Base-by-base conservation (phyloP, 495 filamentous ascomycete genomes). In the Aspergillus campestris region DNA sequence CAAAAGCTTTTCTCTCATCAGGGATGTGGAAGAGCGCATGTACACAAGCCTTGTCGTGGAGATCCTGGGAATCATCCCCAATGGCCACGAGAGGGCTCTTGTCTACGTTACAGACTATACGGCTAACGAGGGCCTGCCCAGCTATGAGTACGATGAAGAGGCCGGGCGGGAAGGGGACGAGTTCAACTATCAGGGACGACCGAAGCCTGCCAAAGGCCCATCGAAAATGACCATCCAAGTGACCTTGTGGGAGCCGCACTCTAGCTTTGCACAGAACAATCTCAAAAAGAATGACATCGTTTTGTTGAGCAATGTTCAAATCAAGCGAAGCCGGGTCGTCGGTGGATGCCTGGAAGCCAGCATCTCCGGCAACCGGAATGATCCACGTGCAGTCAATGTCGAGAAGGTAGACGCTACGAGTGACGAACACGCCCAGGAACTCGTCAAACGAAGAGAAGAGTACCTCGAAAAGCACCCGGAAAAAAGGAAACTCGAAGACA, bases 51-150 rank as follows among this genome's bases (percentile, higher is more conserved):
- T 94, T 6, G 61, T 89, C 12, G 88, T 80, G n/a, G 75, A 90
- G 57, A 80, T 95, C 3, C 71, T 88, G 36, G 86, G 79, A 50
- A 72, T 79, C 0, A 82, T 78, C 38, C 73, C 65, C 31, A 65
- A 61, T 38, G 58, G 63, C 29, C 62, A 59, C 27, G 69, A 70
- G 12, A 75, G 60, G 43, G 58, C 75, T 13, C 78, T 83, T 1
- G 35, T 98, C 0, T 89, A 90, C 61, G 58, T 95, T 12, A 89
- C 87, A 0, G 92, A 98, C 60, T 98, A 94, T 62, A 94, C 90
- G 7, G 58, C 73, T 18, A 84, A 94, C 48, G 52, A 62, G 0
- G 45, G 53, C 29, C 77, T 97, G 14, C 78, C 72, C 36, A 62
- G 80, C 30, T 79, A 82, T 40, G 69, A 65, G 14, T 74, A 62